Conservation (phyloP, 2,329 filamentous ascomycete genomes). For the Trichoderma semiorbis region DNA sequence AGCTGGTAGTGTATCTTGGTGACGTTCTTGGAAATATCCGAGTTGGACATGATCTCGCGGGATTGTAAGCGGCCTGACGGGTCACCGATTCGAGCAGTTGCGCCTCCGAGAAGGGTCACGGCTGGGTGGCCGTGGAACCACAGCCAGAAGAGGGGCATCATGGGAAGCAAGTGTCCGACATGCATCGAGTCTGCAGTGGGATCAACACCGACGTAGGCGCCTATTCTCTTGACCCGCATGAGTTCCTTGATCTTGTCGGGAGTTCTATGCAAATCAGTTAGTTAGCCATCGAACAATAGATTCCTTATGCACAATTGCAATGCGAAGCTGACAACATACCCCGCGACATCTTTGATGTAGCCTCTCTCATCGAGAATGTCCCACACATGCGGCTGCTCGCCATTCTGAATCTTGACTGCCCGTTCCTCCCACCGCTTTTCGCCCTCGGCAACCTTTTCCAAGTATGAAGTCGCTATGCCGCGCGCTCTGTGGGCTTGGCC, state of each 20-base stretch:
- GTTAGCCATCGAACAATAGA: background rate
- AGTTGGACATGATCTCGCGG: constrained; percentile 51
- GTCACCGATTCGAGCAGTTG: constrained; percentile 75
- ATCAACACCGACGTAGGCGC: constrained; percentile 77
- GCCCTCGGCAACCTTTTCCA: constrained; percentile 43
- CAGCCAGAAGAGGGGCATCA: constrained; percentile 84
- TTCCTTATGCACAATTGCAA: background rate
- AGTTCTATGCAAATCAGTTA: constrained; percentile 32
- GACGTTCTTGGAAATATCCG: constrained; percentile 60
- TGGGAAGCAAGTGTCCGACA: constrained; percentile 72
- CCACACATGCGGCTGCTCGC: constrained; percentile 54
- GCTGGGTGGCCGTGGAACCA: constrained; percentile 71
- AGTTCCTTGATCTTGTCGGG: constrained; percentile 56
- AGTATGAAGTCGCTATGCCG: constrained; percentile 39
- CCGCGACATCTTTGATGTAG: constrained; percentile 69
- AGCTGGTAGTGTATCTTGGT: constrained; percentile 67
- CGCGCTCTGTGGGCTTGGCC: constrained; percentile 30
- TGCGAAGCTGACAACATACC: constrained; percentile 43
- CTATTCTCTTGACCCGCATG: constrained; percentile 63
- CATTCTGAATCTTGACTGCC: constrained; percentile 47
- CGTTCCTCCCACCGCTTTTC: constrained; percentile 46
- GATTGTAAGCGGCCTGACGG: constrained; percentile 66
- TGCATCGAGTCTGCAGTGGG: constrained; percentile 78
- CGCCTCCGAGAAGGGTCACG: constrained; percentile 66
- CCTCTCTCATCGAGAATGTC: constrained; percentile 68